These are phyloP conservation scores for Eimeria tenella DNA, from an alignment of 169 alveolate species.

Conservation along the genomic window DNA sequence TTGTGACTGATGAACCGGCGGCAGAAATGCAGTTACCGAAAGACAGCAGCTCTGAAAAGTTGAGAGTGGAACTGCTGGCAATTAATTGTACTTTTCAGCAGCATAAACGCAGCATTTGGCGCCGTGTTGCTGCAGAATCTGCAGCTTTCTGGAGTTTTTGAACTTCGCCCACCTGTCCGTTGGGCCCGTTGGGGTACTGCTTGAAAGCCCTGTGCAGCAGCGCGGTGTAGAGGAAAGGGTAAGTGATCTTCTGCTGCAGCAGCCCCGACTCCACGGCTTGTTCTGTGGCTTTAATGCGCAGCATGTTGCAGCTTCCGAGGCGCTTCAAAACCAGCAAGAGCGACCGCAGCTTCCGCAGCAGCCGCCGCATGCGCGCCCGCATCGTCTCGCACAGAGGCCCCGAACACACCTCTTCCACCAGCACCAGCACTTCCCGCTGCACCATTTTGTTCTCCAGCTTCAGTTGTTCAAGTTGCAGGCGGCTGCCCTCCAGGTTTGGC, in stretches of 20 bases:
- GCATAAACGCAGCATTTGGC: no score
- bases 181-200: constrained; percentile 45
- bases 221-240: constrained; percentile 72
- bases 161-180: constrained; percentile 25
- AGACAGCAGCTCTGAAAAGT: no score
- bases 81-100: no score
- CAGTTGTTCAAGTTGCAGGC: constrained; percentile 16
- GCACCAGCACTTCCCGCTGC: constrained; percentile 67
- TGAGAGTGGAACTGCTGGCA: no score
- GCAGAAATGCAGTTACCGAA: no score
- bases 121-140: background rate
- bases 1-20: no score
- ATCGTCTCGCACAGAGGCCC: constrained; percentile 38
- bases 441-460: constrained; percentile 61
- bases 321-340: constrained; percentile 33
- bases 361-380: constrained; percentile 46
- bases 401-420: constrained; percentile 46
- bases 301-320: constrained; percentile 15
- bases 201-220: constrained; percentile 58
- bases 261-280: constrained; percentile 24
- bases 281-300: constrained; percentile 57
- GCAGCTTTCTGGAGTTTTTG: background rate
- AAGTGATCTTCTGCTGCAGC: constrained; percentile 34
- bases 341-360: constrained; percentile 39
- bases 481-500: background rate